Conservation (phyloP, 2,329 filamentous ascomycete species). For the Calonectria henricotiae region DNA sequence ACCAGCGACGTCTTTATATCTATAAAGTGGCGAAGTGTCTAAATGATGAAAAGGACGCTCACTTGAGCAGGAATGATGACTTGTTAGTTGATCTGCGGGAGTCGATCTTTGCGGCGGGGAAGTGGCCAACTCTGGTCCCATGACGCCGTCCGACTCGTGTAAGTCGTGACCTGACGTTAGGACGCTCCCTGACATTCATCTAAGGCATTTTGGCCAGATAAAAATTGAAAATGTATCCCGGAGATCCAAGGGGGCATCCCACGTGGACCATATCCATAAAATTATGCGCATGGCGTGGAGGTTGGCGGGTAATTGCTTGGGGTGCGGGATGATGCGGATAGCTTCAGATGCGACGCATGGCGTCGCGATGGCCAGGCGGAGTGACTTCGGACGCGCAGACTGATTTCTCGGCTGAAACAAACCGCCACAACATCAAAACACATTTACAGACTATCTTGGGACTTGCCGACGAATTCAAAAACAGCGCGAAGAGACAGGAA, state of each 20-base stretch:
- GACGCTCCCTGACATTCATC: conserved; percentile 20
- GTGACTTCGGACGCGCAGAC: conserved; percentile 53
- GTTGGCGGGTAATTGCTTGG: conserved; percentile 44
- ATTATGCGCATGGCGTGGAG: conserved; percentile 37
- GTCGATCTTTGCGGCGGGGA: conserved; percentile 15
- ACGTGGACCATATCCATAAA: background rate
- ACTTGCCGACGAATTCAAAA: conserved; percentile 37
- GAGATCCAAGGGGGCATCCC: conserved; percentile 22
- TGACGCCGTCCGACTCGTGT: conserved; percentile 51
- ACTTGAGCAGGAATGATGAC: background rate
- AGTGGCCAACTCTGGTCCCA: conserved; percentile 33
- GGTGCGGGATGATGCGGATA: conserved; percentile 54
- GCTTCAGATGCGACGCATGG: conserved; percentile 54
- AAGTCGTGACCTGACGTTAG: conserved; percentile 48
- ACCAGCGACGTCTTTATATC: background rate
- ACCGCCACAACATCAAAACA: conserved; percentile 38
- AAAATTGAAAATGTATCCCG: conserved; percentile 44
- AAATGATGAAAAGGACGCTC: conserved; percentile 9
- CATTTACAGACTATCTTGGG: conserved; percentile 38
- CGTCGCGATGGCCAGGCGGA: conserved; percentile 44
- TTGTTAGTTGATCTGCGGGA: background rate
- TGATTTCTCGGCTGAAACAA: conserved; percentile 34
- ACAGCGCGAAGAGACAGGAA: conserved; percentile 32
- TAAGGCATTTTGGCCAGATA: conserved; percentile 24
- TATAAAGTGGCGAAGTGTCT: background rate